These are phyloP conservation scores for Cladochytrium replicatum DNA, from an alignment of 192 early-diverging fungal genomes.

Conservation along the genomic window DNA sequence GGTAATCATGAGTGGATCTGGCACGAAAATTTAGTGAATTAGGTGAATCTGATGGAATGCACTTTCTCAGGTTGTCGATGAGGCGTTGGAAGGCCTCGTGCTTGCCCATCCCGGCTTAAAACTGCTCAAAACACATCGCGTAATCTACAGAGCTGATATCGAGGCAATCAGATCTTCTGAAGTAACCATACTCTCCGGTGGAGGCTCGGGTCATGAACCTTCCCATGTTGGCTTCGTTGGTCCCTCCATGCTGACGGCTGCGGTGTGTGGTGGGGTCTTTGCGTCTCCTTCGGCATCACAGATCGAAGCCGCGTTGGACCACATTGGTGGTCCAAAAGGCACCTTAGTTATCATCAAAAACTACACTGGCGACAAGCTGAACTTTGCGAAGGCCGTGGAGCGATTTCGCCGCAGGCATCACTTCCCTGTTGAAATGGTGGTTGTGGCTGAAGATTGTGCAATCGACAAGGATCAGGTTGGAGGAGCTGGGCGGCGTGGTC, in stretches of 20 bases:
- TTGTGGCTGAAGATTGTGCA: slow-evolving; percentile 81
- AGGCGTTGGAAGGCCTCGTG: slow-evolving; percentile 10
- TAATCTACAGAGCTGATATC: slow-evolving; percentile 50
- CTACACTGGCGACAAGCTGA: slow-evolving; percentile 58
- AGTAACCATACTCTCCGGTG: slow-evolving; percentile 72
- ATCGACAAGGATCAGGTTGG: slow-evolving; percentile 56
- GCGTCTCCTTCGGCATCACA: slow-evolving; percentile 74
- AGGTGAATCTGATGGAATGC: background rate
- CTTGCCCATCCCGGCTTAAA: background rate
- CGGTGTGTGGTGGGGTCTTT: slow-evolving; percentile 78
- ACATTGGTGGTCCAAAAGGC: slow-evolving; percentile 51
- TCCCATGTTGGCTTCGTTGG: slow-evolving; percentile 73
- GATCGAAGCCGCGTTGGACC: slow-evolving; percentile 62
- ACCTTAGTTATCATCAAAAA: slow-evolving; percentile 77
- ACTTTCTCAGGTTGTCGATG: slow-evolving; percentile 11
- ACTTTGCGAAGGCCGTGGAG: slow-evolving; percentile 70
- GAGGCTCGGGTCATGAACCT: slow-evolving; percentile 80
- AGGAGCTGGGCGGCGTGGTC: slow-evolving; percentile 63
- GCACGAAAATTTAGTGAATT: background rate
- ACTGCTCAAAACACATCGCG: slow-evolving; percentile 13
- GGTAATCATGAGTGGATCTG: no score
- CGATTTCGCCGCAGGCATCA: slow-evolving; percentile 62
- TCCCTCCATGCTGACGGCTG: slow-evolving; percentile 59
- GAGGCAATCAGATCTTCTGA: slow-evolving; percentile 39
- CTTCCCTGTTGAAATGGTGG: slow-evolving; percentile 57